Percentiles rank a stretch among this genome's conserved stretches.
Conservation (phyloP, 78 protist species). For the Reticulomyxa filosa region DNA sequence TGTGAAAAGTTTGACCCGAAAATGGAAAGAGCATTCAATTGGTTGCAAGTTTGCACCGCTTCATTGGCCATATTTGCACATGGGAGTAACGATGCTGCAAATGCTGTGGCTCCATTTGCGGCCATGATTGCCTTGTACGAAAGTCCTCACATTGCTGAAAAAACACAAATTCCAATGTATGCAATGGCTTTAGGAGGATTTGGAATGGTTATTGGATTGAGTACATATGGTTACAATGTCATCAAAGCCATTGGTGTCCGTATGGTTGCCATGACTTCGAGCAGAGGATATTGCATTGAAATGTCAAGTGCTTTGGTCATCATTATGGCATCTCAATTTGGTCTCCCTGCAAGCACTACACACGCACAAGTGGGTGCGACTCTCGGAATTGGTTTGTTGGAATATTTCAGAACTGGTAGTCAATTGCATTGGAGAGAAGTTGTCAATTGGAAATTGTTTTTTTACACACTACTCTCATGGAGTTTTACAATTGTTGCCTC, state of each 20-base stretch:
- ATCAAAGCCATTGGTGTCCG: conserved; percentile 5
- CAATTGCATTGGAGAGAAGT: too few species aligned
- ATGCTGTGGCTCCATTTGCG: neutral
- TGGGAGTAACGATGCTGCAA: neutral
- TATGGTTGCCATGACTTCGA: neutral
- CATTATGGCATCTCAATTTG: conserved; percentile 4
- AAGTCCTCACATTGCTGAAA: neutral
- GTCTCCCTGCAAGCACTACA: neutral
- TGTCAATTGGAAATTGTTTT: too few species aligned
- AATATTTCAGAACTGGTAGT: too few species aligned
- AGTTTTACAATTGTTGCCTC: too few species aligned
- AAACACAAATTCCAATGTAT: neutral
- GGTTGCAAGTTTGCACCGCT: neutral
- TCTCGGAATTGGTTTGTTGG: neutral
- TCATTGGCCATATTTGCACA: neutral
- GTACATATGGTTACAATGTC: conserved; percentile 15
- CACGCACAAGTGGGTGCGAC: neutral
- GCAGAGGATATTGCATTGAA: neutral
- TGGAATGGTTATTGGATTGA: neutral
- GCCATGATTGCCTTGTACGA: neutral
- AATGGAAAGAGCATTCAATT: neutral
- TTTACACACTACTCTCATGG: too few species aligned
- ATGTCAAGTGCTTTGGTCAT: neutral
- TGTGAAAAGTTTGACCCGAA: neutral
- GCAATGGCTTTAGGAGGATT: neutral